phyloP scores from a whole-genome alignment of 352 stramenopile genomes.

The Phytophthora macrochlamydospora region DNA sequence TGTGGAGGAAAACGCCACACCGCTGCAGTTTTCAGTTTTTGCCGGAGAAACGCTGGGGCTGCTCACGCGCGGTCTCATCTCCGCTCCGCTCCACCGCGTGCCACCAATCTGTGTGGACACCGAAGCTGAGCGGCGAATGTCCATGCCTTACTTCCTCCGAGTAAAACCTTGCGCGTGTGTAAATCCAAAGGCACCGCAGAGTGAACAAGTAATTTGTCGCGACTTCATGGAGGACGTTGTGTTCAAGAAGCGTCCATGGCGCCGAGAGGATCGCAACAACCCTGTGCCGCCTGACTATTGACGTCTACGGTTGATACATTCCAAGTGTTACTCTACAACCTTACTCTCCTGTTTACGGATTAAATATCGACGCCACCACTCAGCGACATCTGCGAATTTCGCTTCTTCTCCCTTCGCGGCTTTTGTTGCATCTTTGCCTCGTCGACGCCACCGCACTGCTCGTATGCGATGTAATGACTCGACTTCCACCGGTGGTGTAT shows the following conservation, averaged over 20 bases:
- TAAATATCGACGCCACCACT: conserved; percentile 59
- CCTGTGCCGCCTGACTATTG: conserved; percentile 57
- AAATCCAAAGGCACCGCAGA: conserved; percentile 49
- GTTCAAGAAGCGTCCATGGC: conserved; percentile 83
- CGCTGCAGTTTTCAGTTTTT: conserved; percentile 82
- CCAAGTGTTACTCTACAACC: not conserved
- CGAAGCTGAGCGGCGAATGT: conserved; percentile 77
- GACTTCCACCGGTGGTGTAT: conserved; percentile 6
- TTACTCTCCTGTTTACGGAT: not conserved
- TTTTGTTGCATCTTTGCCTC: conserved; percentile 11
- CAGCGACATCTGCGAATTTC: conserved; percentile 44
- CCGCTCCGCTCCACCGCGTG: conserved; percentile 77
- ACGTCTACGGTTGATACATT: not conserved
- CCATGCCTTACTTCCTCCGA: conserved; percentile 86
- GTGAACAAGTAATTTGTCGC: conserved; percentile 60
- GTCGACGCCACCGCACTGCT: conserved; percentile 23
- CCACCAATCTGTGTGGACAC: conserved; percentile 64
- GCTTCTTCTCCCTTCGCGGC: conserved; percentile 23
- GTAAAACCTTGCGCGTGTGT: conserved; percentile 57
- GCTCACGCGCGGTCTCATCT: conserved; percentile 76
- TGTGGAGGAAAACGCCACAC: conserved; percentile 62
- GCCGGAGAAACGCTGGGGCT: conserved; percentile 78
- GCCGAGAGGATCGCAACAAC: conserved; percentile 47
- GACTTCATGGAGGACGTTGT: conserved; percentile 87
- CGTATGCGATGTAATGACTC: conserved; percentile 22